Conservation (phyloP, 352 stramenopile species). For the Globisporangium lucens region DNA sequence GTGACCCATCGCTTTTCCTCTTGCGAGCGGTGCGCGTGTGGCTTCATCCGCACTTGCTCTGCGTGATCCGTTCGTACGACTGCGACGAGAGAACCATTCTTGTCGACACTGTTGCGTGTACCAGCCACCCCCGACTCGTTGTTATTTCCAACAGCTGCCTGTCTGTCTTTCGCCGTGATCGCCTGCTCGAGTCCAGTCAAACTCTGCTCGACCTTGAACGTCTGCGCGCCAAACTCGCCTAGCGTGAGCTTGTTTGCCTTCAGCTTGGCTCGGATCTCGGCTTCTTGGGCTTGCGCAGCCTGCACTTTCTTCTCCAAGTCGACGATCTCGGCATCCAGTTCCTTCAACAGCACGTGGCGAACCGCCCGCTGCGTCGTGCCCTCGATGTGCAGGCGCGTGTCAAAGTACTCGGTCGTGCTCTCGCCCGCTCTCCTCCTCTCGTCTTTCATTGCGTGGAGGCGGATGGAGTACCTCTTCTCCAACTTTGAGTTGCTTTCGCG, state of each 20-base stretch:
- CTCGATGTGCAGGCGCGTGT: conserved; percentile 53
- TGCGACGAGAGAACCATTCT: neutral
- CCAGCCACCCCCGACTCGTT: neutral
- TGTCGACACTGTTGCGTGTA: neutral
- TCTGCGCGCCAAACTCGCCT: conserved; percentile 33
- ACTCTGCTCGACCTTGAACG: conserved; percentile 40
- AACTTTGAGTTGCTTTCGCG: conserved; percentile 24
- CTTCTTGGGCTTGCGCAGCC: conserved; percentile 4
- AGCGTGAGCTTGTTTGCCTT: conserved; percentile 25
- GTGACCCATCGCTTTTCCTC: conserved; percentile 73
- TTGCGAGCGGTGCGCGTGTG: conserved; percentile 31
- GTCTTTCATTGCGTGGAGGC: conserved; percentile 28
- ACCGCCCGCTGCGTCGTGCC: conserved; percentile 51
- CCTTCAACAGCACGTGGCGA: conserved; percentile 38
- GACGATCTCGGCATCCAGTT: conserved; percentile 36
- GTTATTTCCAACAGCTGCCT: neutral
- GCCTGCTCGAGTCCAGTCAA: conserved; percentile 24
- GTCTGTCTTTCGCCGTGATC: conserved; percentile 16
- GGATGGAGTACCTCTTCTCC: conserved; percentile 26
- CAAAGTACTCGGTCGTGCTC: conserved; percentile 50
- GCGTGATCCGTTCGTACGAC: conserved; percentile 16
- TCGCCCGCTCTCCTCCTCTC: conserved; percentile 34
- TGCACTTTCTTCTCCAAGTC: conserved; percentile 26
- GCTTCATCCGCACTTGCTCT: conserved; percentile 48
- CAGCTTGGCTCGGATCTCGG: conserved; percentile 12